A percentile compares a stretch with the other conserved stretches of the same genome.
Conservation (phyloP, 192 early-diverging fungal genomes). For the Jimgerdemannia lactiflua region DNA sequence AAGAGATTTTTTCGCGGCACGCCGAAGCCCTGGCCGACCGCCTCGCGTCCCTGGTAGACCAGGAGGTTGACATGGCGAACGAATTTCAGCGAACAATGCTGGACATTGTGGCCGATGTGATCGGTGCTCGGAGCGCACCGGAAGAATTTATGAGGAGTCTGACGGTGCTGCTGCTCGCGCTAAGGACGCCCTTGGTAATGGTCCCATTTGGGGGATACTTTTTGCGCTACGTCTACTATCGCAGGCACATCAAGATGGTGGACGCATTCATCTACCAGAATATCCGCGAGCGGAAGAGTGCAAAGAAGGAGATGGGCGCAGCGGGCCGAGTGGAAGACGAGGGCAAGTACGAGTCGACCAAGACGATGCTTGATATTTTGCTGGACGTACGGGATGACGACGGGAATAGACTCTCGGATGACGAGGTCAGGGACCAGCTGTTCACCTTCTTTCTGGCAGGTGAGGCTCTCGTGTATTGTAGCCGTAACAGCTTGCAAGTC, state of each 20-base stretch:
- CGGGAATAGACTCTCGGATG: conserved; percentile 3
- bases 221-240: conserved; percentile 6
- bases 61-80: conserved; percentile 5
- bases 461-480: too few relatives aligned
- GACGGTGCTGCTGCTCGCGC: conserved; percentile 6
- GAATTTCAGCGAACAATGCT: conserved; percentile 4
- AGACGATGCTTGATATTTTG: conserved; percentile 16
- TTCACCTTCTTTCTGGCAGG: conserved; percentile 16
- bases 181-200: background rate
- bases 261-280: conserved; percentile 9
- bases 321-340: background rate
- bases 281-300: conserved; percentile 3
- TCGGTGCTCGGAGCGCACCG: conserved; percentile 9
- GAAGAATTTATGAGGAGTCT: conserved; percentile 9
- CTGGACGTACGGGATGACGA: conserved; percentile 12
- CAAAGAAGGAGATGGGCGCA: background rate
- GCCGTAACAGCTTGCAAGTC: too few relatives aligned
- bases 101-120: conserved; percentile 12
- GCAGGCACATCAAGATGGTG: conserved; percentile 3
- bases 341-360: too few relatives aligned
- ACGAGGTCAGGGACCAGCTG: conserved; percentile 12
- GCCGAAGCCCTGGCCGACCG: conserved; percentile 6
- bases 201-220: conserved; percentile 6
- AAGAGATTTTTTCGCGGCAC: conserved; percentile 8
- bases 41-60: conserved; percentile 1